phyloP scores from a whole-genome alignment of 192 early-diverging fungal species.

The Gonapodya prolifera region DNA sequence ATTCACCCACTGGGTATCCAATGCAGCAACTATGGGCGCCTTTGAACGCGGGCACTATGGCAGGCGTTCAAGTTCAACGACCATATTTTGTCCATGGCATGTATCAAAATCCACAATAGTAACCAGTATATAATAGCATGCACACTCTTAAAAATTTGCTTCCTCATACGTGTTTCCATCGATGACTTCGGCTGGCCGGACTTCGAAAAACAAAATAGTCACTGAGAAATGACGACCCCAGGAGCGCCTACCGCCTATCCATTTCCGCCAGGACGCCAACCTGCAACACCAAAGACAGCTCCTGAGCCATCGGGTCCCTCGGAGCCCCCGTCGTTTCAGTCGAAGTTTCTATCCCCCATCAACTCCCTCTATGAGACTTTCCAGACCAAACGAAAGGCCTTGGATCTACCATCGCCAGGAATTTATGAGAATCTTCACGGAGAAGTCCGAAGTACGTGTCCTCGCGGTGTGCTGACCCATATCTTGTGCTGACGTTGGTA shows the following conservation, averaged over 20 bases:
- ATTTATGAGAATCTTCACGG: conserved; percentile 68
- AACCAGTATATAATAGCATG: not conserved
- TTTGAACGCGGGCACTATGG: not conserved
- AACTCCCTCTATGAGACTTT: not conserved
- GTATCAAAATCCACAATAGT: not conserved
- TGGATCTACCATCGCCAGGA: conserved; percentile 62
- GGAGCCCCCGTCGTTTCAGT: not conserved
- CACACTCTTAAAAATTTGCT: not conserved
- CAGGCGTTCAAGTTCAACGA: too few relatives aligned
- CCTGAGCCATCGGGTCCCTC: not conserved
- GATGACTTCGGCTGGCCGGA: not conserved
- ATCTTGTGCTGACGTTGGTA: not conserved
- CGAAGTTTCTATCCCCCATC: not conserved
- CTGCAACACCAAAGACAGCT: not conserved
- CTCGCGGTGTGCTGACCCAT: not conserved
- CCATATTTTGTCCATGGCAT: not conserved
- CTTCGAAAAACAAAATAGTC: not conserved
- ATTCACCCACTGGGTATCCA: too few relatives aligned
- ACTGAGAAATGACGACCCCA: not conserved
- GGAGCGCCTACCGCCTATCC: not conserved
- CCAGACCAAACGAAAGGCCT: not conserved
- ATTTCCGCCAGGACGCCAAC: not conserved
- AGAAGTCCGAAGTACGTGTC: conserved; percentile 58
- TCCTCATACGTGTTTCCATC: not conserved
- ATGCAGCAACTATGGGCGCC: too few relatives aligned